Conservation (phyloP, 2,329 filamentous ascomycete species). For the Claviceps monticola region DNA sequence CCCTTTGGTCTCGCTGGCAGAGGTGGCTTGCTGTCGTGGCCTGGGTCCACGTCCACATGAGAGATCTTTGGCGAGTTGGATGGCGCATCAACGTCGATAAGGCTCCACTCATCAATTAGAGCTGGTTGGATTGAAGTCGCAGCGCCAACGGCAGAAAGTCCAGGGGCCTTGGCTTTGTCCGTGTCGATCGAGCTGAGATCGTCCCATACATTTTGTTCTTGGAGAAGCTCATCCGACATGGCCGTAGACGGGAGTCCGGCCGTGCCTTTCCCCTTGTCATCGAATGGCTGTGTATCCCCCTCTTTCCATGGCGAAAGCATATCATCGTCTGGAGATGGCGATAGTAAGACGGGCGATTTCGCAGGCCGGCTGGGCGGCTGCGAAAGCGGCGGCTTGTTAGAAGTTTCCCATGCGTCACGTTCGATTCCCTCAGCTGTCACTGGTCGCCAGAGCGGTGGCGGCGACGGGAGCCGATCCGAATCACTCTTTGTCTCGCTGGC, state of each 20-base stretch:
- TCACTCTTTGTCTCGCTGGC: slow-evolving; percentile 12
- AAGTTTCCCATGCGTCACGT: slow-evolving; percentile 14
- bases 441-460: slow-evolving; percentile 7
- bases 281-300: slow-evolving; percentile 13
- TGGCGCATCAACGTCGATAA: slow-evolving; percentile 31
- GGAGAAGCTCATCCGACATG: slow-evolving; percentile 21
- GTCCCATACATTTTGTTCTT: slow-evolving; percentile 35
- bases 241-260: slow-evolving; percentile 10
- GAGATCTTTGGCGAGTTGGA: slow-evolving; percentile 8
- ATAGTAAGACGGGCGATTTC: slow-evolving; percentile 20
- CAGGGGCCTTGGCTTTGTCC: slow-evolving; percentile 25
- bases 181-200: slow-evolving; percentile 28
- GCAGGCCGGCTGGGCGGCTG: slow-evolving; percentile 9
- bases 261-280: slow-evolving; percentile 15
- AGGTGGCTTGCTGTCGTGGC: slow-evolving; percentile 16
- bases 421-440: slow-evolving; percentile 14
- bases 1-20: slow-evolving; percentile 24
- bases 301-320: slow-evolving; percentile 25
- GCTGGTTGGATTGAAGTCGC: slow-evolving; percentile 7
- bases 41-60: slow-evolving; percentile 3
- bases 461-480: slow-evolving; percentile 4
- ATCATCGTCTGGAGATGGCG: slow-evolving; percentile 24
- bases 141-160: slow-evolving; percentile 5
- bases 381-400: slow-evolving; percentile 16
- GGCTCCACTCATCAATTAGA: slow-evolving; percentile 33